phyloP scores from a whole-genome alignment of 768 basidiomycete genomes.

The Leucosporidium scottii region DNA sequence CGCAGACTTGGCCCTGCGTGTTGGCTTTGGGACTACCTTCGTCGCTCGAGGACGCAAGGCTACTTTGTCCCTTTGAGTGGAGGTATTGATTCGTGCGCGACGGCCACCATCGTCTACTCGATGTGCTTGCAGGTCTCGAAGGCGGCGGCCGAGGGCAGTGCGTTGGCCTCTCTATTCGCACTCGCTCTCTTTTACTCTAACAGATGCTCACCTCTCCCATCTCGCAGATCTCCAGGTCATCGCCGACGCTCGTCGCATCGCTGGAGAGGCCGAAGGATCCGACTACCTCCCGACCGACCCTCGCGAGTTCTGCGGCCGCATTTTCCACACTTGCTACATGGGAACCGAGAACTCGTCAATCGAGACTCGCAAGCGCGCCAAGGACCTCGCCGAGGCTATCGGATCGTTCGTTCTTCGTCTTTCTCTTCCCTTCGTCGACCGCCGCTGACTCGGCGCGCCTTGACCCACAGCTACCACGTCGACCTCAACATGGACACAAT shows the following conservation, averaged over 20 bases:
- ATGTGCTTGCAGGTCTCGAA: constrained; percentile 89
- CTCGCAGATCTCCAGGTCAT: constrained; percentile 72
- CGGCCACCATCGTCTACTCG: constrained; percentile 87
- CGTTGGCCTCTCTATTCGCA: neutral
- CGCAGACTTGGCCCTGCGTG: constrained; percentile 88
- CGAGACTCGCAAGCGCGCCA: constrained; percentile 80
- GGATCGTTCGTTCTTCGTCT: constrained; percentile 57
- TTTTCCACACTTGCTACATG: constrained; percentile 99
- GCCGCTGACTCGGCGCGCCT: constrained; percentile 2
- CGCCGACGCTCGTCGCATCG: constrained; percentile 78
- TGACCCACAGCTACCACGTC: constrained; percentile 65
- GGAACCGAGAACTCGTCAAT: constrained; percentile 89
- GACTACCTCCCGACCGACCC: constrained; percentile 78
- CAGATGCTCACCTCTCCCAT: neutral
- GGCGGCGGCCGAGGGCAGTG: constrained; percentile 67
- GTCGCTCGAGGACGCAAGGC: constrained; percentile 85
- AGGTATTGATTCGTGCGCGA: constrained; percentile 95
- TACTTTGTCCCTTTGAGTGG: constrained; percentile 94
- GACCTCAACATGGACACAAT: constrained; percentile 94
- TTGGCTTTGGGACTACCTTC: constrained; percentile 99
- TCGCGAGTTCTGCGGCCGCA: constrained; percentile 70
- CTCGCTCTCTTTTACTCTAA: neutral
- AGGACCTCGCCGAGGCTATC: constrained; percentile 75
- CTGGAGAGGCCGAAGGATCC: constrained; percentile 73
- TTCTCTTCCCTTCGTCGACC: neutral